These are phyloP conservation scores for Austroboletus olivaceoglutinosus DNA, from an alignment of 1,284 basidiomycete species.

Conservation along the genomic window DNA sequence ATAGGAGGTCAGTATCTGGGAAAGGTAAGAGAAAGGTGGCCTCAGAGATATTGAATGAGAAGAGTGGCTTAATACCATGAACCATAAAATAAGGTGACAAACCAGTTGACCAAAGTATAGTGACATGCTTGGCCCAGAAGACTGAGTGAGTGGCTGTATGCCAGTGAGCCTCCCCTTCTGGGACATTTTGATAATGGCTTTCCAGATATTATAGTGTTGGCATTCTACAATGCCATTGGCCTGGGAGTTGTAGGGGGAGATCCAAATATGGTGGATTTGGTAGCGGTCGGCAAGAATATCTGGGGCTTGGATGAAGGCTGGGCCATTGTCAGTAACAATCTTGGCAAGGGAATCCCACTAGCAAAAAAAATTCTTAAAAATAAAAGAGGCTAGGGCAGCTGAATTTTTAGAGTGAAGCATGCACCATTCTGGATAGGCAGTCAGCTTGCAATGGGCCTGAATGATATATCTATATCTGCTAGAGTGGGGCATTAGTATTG, in stretches of 20 bases:
- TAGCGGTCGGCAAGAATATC: constrained; percentile 33
- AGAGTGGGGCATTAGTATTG: not conserved
- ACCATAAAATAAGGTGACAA: not conserved
- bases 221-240: constrained; percentile 41
- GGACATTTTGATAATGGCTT: not conserved
- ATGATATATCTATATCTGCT: not conserved
- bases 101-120: not conserved
- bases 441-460: not conserved
- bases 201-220: not conserved
- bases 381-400: not conserved
- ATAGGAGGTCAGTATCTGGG: no score
- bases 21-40: not conserved
- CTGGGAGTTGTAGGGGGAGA: constrained; percentile 45
- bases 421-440: constrained; percentile 16
- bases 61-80: not conserved
- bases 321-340: constrained; percentile 11
- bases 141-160: not conserved
- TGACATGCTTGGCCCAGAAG: not conserved
- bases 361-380: constrained; percentile 7
- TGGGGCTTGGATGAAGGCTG: constrained; percentile 33
- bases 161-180: not conserved
- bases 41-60: not conserved
- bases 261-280: constrained; percentile 39
- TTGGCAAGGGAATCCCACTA: constrained; percentile 4
- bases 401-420: constrained; percentile 17